A percentile compares a stretch with the other conserved stretches of the same genome.
phyloP scores from a whole-genome alignment of 2,329 filamentous ascomycete species.

The Sphaerulina vaccinii region DNA sequence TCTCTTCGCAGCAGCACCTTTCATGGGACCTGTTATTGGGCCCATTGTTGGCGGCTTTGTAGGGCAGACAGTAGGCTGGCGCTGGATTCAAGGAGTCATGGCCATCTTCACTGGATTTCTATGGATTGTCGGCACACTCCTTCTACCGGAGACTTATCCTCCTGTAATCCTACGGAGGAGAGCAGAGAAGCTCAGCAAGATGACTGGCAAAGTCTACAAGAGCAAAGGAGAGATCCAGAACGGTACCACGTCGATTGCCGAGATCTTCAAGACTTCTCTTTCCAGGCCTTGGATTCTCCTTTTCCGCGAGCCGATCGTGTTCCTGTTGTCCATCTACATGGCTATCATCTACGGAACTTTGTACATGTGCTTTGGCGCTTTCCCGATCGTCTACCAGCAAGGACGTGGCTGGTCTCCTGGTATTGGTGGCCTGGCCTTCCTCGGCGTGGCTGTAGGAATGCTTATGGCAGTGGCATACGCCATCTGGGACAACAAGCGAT shows the following conservation, averaged over 20 bases:
- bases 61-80: conserved; percentile 62
- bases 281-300: conserved; percentile 67
- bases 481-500: conserved; percentile 55
- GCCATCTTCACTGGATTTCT: conserved; percentile 62
- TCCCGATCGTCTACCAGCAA: conserved; percentile 61
- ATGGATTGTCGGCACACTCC: conserved; percentile 54
- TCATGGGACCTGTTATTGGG: conserved; percentile 57
- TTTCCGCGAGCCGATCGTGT: conserved; percentile 48
- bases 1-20: conserved; percentile 65
- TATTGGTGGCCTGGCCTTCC: conserved; percentile 63
- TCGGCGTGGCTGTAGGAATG: conserved; percentile 69
- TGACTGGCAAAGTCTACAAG: conserved; percentile 57
- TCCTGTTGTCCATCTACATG: conserved; percentile 48
- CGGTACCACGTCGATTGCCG: conserved; percentile 36
- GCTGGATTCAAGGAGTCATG: conserved; percentile 66
- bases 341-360: conserved; percentile 50
- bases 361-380: conserved; percentile 49
- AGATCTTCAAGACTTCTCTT: conserved; percentile 56
- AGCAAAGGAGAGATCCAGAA: conserved; percentile 46
- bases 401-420: conserved; percentile 59
- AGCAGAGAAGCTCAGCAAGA: conserved; percentile 50
- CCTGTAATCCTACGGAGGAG: conserved; percentile 57
- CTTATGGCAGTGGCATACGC: conserved; percentile 57
- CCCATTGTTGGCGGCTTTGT: conserved; percentile 68
- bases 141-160: conserved; percentile 61